Evolutionary conservation across 495 filamentous ascomycete genomes (phyloP).

Genomic region (Trichoderma gamsii): DNA sequence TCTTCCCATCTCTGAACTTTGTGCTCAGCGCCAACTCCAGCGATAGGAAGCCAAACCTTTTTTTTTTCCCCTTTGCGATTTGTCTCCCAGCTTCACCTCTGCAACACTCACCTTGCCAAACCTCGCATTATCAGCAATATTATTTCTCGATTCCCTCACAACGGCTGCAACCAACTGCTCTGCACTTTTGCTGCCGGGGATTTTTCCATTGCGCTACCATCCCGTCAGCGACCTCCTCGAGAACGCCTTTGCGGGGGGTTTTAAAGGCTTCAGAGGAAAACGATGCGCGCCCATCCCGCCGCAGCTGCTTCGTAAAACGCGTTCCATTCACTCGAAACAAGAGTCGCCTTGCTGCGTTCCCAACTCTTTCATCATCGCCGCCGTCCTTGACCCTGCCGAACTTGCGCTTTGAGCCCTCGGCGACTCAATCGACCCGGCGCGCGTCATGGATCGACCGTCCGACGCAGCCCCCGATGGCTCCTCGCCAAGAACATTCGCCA

Average conservation of each 20-base stretch:
- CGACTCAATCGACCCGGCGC: background rate
- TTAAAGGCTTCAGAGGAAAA: background rate
- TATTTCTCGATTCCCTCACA: background rate
- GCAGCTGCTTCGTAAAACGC: background rate
- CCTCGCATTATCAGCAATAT: background rate
- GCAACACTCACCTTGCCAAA: background rate
- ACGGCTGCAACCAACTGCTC: background rate
- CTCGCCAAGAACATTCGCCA: conserved; percentile 41
- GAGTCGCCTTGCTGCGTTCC: background rate
- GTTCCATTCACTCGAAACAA: background rate
- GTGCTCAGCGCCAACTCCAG: conserved; percentile 2
- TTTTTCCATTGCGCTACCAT: background rate
- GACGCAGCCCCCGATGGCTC: conserved; percentile 18
- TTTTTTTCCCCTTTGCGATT: background rate
- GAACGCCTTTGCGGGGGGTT: background rate
- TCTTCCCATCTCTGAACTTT: background rate
- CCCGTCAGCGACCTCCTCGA: background rate
- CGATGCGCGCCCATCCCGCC: conserved; percentile 10
- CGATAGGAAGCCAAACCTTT: background rate
- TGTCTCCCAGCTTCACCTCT: background rate
- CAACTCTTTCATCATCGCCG: background rate
- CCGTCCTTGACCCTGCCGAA: background rate
- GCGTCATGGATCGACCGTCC: conserved; percentile 26
- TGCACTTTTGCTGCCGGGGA: background rate
- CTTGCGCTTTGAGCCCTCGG: background rate